Evolutionary conservation across 306 rosid species (phyloP).

Genomic region (Malus orientalis): DNA sequence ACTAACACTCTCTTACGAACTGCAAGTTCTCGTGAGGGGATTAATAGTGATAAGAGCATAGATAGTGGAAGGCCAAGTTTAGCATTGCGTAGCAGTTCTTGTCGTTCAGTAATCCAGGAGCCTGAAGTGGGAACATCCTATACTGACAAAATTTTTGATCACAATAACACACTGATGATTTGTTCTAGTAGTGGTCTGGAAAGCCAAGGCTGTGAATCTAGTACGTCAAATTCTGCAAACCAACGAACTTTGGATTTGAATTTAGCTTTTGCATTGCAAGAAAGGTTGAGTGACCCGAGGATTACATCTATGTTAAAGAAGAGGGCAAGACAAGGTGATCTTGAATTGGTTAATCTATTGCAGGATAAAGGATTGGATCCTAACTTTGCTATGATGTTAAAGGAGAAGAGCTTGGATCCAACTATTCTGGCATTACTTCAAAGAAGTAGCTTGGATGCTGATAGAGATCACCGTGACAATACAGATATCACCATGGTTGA

Average conservation of each 20-base stretch:
- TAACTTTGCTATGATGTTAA: slow-evolving; percentile 98
- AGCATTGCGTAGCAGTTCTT: slow-evolving; percentile 89
- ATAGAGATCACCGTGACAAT: slow-evolving; percentile 90
- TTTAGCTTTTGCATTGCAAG: slow-evolving; percentile 90
- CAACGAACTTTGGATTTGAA: slow-evolving; percentile 85
- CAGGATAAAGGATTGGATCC: slow-evolving; percentile 99
- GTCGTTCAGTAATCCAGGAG: slow-evolving; percentile 85
- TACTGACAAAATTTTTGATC: slow-evolving; percentile 59
- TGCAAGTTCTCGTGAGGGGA: slow-evolving; percentile 75
- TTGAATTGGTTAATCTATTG: slow-evolving; percentile 67
- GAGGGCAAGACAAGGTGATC: slow-evolving; percentile 77
- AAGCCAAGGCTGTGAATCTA: slow-evolving; percentile 90
- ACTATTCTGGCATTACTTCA: slow-evolving; percentile 92
- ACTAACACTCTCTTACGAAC: slow-evolving; percentile 53
- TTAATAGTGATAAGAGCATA: slow-evolving; percentile 88
- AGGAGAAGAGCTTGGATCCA: slow-evolving; percentile 96
- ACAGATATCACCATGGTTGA: slow-evolving; percentile 61
- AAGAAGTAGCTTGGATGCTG: slow-evolving; percentile 96
- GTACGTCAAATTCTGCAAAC: slow-evolving; percentile 79
- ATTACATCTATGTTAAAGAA: slow-evolving; percentile 78
- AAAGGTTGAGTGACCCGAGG: slow-evolving; percentile 94
- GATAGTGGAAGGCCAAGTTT: slow-evolving; percentile 98
- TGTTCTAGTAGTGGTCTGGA: slow-evolving; percentile 92
- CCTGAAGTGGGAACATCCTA: slow-evolving; percentile 62
- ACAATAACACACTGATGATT: slow-evolving; percentile 55